Evolutionary conservation across 306 rosid species (phyloP), one percentile per base, ranked within the genome.

Genomic region (Castanea mollissima): DNA sequence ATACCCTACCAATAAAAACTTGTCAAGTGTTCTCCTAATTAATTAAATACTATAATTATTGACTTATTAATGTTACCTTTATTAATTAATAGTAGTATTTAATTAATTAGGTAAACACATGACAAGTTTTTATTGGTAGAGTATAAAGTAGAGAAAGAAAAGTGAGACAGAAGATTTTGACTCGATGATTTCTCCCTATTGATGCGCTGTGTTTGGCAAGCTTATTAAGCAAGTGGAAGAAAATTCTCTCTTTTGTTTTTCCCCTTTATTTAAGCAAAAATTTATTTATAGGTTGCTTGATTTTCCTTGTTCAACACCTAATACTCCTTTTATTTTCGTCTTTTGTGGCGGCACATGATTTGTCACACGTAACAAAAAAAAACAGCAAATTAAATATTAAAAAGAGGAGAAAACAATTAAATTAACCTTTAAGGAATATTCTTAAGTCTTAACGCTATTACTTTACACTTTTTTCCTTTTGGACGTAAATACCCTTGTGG

Each of bases 401-500:
- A 74, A 62, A 34, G 55, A 6, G 71, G 78, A 68, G 69, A 60
- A 72, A 44, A 32, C 55, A 23, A 76, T 75, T 62, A n/a, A 83
- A 64, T 31, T 70, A 79, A 70, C 8, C 56, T 51, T 13, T 16
- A 18, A 18, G 67, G 16, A 73, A 54, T 51, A 10, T 77, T 60
- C 55, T 21, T 19, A 71, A 71, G 21, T 21, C 74, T 72, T 51
- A 44, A 13, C 32, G 35, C 55, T 38, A 5, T 6, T 64, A 3
- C 29, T 41, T 41, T 41, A 41, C 46, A 41, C 46, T n/a, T 6
- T 25, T 12, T 19, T 4, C n/a, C 1, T 0, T 41, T 20, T 55
- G 55, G 90, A 78, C 90, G 6, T 62, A 80, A 82, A 51, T 20
- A 13, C 70, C 90, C 88, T 77, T 27, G 32, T 56, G 67, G 69